phyloP scores from a whole-genome alignment of 2,329 filamentous ascomycete genomes.

The Coniochaeta sp. region DNA sequence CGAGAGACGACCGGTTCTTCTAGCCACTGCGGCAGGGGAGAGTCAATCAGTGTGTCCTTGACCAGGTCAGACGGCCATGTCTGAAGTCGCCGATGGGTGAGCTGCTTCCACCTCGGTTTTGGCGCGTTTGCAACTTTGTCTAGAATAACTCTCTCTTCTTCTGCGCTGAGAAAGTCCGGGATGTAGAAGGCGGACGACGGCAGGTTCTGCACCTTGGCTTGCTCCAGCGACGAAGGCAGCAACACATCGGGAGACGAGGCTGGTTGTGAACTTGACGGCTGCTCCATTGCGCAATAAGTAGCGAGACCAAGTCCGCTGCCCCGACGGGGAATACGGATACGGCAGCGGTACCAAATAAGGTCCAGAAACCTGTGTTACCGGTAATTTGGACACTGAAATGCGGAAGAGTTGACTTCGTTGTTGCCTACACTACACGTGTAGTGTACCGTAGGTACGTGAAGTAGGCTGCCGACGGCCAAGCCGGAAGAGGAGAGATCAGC shows the following conservation, averaged over 20 bases:
- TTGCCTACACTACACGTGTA: too few relatives aligned
- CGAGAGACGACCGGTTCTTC: conserved; percentile 59
- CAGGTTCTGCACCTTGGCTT: conserved; percentile 43
- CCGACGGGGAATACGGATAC: too few relatives aligned
- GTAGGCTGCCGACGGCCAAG: neutral
- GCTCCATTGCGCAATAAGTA: neutral
- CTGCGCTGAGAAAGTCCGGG: conserved; percentile 68
- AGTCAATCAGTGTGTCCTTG: conserved; percentile 66
- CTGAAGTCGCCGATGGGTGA: conserved; percentile 85
- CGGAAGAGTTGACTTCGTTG: neutral
- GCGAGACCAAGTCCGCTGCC: too few relatives aligned
- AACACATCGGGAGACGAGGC: neutral
- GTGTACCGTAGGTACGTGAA: neutral
- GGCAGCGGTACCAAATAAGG: too few relatives aligned
- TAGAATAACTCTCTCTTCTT: conserved; percentile 66
- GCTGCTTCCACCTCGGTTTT: conserved; percentile 74
- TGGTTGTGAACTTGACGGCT: neutral
- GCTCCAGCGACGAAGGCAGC: conserved; percentile 42
- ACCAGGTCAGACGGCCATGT: conserved; percentile 82
- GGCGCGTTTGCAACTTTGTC: conserved; percentile 56
- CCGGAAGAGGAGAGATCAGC: neutral
- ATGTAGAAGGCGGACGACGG: conserved; percentile 74
- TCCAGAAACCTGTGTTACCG: neutral
- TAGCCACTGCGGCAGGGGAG: conserved; percentile 70
- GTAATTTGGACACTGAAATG: neutral